Evolutionary conservation across 2,329 filamentous ascomycete species (phyloP), one percentile per base, ranked within the genome.

Genomic region (Zalaria sp.): DNA sequence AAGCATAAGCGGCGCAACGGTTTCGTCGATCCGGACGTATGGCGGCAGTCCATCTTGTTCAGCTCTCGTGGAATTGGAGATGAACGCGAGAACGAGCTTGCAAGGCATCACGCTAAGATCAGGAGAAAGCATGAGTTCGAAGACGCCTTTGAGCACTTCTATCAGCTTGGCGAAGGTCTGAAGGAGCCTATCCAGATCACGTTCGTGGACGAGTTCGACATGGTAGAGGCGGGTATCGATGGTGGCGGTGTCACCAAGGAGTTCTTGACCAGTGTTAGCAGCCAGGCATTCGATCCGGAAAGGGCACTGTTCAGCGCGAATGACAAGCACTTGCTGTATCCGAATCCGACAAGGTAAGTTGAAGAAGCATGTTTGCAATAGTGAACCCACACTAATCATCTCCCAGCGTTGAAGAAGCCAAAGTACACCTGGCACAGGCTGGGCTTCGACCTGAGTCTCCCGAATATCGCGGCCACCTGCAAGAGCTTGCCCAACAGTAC

Each of bases 171-270:
- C 0, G 83, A 89, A 9, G 81, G 79, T 1, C 64, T 98, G 43
- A 96, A 96, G 57, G 89, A 96, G 55, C 86, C 87, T 0, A 94
- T 98, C 31, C 86, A 93, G 55, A 96, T 98, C 53, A 91, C 85
- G 0, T 98, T 98, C 58, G 79, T 95, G 35, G 91, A 98, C 57
- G 75, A 87, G 45, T 98, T 93, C 51, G 83, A 83, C 46, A 76
- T 81, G 1, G 71, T 77, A 5, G 91, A 98, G 62, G 89, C 89
- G 8, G 91, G 91, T 6, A 96, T 98, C 42, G 91, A 98, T 56
- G 91, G 91, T 0, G 91, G 91, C 5, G 91, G 91, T 47, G 91
- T 98, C 5, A 95, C 89, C 2, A 98, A 98, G 53, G 91, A 98
- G 54, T 98, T 98, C 47, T 69, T 98, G 8, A 94, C 81, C 1